Base-by-base conservation (phyloP, 2,329 filamentous ascomycete species). In the Pseudogymnoascus pannorum region DNA sequence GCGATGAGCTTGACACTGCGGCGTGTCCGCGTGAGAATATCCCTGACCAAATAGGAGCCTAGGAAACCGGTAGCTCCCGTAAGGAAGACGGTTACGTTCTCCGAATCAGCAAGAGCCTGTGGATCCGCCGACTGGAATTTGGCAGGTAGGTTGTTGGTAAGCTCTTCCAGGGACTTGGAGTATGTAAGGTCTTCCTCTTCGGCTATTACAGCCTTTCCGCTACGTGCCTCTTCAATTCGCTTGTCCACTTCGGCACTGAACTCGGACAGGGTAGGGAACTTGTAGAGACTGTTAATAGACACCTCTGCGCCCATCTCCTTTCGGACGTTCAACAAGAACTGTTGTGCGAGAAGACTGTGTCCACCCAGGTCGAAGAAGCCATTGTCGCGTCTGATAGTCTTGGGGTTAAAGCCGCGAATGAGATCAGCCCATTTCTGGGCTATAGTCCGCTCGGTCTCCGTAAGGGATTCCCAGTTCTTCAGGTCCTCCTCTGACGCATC, bases 41-140 rank as follows among this genome's bases (percentile, higher is more conserved):
- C 90, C 61, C 82, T 82, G 31, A 95, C 77, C 9, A 97, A 78
- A 70, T 92, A 95, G 0, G 89, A 83, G 26, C 92, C 92, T 18
- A 97, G 75, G 78, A 97, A 97, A 2, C 92, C 92, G 4, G 92
- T 97, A 3, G 90, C 91, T 44, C 93, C 92, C 2, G 92, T 97
- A 4, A 97, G 76, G 73, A 97, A 89, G 9, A 94, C 80, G 0
- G 87, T 91, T 33, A 77, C 62, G 62, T 74, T 64, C 64, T 73
- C 67, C 11, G 72, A 66, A 12, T 69, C 48, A 2, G 66, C 63
- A 24, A 73, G 68, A n/a, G 66, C 62, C 5, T 63, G 63, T 22
- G 69, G 54, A 54, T 72, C 66, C 5, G 71, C 71, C 1, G 69
- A 69, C 64, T 73, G 74, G 60, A 74, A 78, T 62, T 70, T 74